phyloP scores from a whole-genome alignment of 768 basidiomycete genomes.

The Hericium coralloides region DNA sequence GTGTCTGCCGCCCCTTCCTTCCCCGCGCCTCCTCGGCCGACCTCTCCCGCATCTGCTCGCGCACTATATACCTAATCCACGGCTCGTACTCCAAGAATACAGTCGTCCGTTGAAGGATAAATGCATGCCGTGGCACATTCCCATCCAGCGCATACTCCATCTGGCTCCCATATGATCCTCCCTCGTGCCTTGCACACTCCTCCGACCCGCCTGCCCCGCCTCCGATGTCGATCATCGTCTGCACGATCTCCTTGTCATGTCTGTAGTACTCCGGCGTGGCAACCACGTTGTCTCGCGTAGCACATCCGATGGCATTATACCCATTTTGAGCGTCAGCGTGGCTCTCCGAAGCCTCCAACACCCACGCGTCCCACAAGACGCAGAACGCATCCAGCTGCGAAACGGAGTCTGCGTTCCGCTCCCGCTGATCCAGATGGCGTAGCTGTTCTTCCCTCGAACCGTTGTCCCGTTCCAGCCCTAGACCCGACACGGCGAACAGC shows the following conservation, averaged over 20 bases:
- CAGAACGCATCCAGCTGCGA: slow-evolving; percentile 11
- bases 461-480: not conserved
- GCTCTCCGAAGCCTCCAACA: slow-evolving; percentile 2
- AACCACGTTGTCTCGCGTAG: slow-evolving; percentile 3
- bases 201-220: not conserved
- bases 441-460: slow-evolving; percentile 3
- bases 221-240: not conserved
- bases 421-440: not conserved
- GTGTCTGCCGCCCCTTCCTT: slow-evolving; percentile 32
- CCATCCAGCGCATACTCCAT: slow-evolving; percentile 35
- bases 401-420: slow-evolving; percentile 10
- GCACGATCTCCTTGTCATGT: slow-evolving; percentile 5
- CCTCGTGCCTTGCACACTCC: not conserved
- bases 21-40: slow-evolving; percentile 5
- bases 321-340: slow-evolving; percentile 50
- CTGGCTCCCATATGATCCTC: slow-evolving; percentile 3
- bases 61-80: slow-evolving; percentile 55
- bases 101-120: slow-evolving; percentile 26
- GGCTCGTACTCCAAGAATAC: slow-evolving; percentile 66
- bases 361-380: not conserved
- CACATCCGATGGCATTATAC: slow-evolving; percentile 17
- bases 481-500: slow-evolving; percentile 4
- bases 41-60: slow-evolving; percentile 52
- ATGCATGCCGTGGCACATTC: slow-evolving; percentile 29
- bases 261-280: slow-evolving; percentile 10